These are phyloP conservation scores for Cyclotella choctawhatcheeana DNA, from an alignment of 108 stramenopile species.

Conservation along the genomic window DNA sequence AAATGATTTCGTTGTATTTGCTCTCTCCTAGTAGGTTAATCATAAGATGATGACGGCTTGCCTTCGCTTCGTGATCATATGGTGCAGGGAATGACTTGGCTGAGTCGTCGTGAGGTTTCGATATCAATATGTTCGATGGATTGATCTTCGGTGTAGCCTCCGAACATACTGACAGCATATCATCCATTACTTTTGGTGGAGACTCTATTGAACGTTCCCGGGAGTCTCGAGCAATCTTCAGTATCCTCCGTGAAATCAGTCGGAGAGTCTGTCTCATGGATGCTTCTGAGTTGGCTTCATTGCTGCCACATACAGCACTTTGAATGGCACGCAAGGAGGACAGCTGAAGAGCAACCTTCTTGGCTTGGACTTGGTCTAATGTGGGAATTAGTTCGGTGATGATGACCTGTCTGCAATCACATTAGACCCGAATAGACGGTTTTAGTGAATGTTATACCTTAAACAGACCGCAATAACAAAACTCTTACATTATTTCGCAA, in stretches of 20 bases:
- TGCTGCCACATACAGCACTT: not conserved
- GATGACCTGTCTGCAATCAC: too few relatives aligned
- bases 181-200: not conserved
- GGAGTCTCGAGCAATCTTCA: not conserved
- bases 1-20: constrained; percentile 24
- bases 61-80: constrained; percentile 10
- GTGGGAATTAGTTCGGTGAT: not conserved
- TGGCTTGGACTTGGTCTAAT: constrained; percentile 6
- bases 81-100: too few relatives aligned
- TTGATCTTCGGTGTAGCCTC: not conserved
- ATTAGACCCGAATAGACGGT: too few relatives aligned
- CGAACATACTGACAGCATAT: not conserved
- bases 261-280: constrained; percentile 18
- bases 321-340: constrained; percentile 15
- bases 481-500: too few relatives aligned
- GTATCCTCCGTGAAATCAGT: not conserved
- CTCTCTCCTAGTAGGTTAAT: constrained; percentile 25
- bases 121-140: not conserved
- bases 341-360: constrained; percentile 20
- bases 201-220: not conserved
- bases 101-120: not conserved
- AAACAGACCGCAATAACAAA: too few relatives aligned
- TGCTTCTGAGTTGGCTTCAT: not conserved
- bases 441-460: too few relatives aligned
- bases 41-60: constrained; percentile 18